These are phyloP conservation scores for Juglanconis sp. DNA, from an alignment of 2,329 filamentous ascomycete species.

Conservation along the genomic window DNA sequence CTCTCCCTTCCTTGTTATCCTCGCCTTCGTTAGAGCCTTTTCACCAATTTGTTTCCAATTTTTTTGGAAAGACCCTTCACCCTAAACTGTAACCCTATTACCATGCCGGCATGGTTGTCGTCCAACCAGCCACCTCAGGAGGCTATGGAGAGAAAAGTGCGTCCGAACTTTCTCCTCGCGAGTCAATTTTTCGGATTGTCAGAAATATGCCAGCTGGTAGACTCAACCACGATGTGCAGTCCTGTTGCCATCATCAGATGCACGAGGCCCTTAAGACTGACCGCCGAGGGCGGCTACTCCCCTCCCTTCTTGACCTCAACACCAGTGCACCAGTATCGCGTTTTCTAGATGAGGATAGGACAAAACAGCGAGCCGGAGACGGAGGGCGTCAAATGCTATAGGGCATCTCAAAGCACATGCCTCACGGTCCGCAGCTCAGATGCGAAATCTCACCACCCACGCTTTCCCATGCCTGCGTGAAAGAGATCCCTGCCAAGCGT, in stretches of 20 bases:
- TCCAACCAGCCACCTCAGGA: background rate
- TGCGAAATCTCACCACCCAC: background rate
- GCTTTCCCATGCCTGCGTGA: background rate
- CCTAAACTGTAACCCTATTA: background rate
- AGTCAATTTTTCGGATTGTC: background rate
- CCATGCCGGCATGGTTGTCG: background rate
- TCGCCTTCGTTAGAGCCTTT: background rate
- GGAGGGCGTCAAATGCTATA: no score
- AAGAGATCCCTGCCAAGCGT: slow-evolving; percentile 5
- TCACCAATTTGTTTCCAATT: no score
- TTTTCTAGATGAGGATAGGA: background rate
- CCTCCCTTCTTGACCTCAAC: background rate
- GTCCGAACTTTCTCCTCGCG: background rate
- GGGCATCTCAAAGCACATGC: no score
- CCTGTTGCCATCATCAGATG: background rate
- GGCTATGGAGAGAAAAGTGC: background rate
- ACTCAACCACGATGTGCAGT: background rate
- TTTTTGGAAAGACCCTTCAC: background rate
- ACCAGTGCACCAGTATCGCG: background rate
- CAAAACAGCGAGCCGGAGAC: background rate
- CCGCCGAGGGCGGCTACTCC: background rate
- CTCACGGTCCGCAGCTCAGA: no score
- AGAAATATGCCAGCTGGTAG: background rate
- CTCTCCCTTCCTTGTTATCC: background rate
- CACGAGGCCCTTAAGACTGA: background rate